phyloP scores from a whole-genome alignment of 495 filamentous ascomycete genomes.

The Cercophora newfieldiana region DNA sequence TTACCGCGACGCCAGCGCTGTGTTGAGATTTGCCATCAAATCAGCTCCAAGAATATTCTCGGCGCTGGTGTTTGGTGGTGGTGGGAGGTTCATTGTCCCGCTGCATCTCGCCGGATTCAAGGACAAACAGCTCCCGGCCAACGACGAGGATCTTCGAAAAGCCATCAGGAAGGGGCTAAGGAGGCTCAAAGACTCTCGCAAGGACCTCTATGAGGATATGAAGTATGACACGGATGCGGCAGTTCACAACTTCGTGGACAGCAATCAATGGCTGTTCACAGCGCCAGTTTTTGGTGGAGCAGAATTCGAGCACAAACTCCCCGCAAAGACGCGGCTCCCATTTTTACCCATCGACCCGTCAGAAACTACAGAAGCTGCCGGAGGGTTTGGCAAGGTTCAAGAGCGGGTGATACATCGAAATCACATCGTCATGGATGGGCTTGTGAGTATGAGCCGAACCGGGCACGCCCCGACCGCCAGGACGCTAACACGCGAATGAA shows the following conservation, averaged over 20 bases:
- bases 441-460: background rate
- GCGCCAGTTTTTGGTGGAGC: background rate
- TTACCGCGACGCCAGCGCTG: background rate
- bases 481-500: background rate
- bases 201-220: background rate
- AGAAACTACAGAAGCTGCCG: background rate
- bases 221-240: background rate
- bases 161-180: background rate
- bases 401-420: background rate
- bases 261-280: background rate
- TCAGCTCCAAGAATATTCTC: background rate
- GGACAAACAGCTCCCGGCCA: background rate
- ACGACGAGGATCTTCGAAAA: background rate
- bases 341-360: background rate
- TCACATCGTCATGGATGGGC: background rate
- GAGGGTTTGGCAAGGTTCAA: background rate
- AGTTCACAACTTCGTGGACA: background rate
- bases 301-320: background rate
- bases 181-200: background rate
- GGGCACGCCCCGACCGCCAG: background rate
- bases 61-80: background rate
- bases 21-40: background rate
- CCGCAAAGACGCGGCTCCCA: background rate
- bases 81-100: background rate
- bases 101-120: background rate